phyloP scores from a whole-genome alignment of 106 monocot species.

The Phalaenopsis aphrodite region DNA sequence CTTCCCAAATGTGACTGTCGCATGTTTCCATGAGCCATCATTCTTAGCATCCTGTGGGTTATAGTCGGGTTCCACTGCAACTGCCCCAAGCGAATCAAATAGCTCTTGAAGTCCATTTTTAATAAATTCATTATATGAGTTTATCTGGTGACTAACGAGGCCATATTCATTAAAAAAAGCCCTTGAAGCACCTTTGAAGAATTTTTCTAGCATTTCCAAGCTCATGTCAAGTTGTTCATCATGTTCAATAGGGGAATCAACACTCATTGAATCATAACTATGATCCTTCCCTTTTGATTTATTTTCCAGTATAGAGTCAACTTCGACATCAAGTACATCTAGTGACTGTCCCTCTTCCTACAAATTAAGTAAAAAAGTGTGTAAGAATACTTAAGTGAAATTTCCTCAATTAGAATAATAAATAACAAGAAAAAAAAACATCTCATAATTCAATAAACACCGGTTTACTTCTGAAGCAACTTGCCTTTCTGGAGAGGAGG shows the following conservation, averaged over 20 bases:
- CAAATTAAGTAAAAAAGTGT: not conserved
- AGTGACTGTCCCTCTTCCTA: slow-evolving; percentile 15
- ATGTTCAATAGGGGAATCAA: slow-evolving; percentile 10
- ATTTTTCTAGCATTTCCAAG: slow-evolving; percentile 30
- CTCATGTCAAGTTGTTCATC: slow-evolving; percentile 16
- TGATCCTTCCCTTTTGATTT: slow-evolving; percentile 8
- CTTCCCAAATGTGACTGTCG: slow-evolving; percentile 61
- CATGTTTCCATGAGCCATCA: slow-evolving; percentile 51
- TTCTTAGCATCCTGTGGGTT: slow-evolving; percentile 59
- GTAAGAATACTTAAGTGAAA: not conserved
- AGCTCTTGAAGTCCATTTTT: slow-evolving; percentile 61
- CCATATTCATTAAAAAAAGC: slow-evolving; percentile 75
- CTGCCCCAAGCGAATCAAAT: slow-evolving; percentile 69
- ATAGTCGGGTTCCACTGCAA: slow-evolving; percentile 69
- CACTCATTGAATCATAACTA: slow-evolving; percentile 17
- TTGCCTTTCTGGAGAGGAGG: not conserved
- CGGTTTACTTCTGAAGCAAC: not conserved
- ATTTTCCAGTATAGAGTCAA: slow-evolving; percentile 11
- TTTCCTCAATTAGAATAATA: not conserved
- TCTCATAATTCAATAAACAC: not conserved
- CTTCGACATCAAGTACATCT: not conserved
- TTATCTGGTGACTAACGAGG: slow-evolving; percentile 82
- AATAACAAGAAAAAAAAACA: not conserved
- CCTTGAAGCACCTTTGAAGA: slow-evolving; percentile 63
- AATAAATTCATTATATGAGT: slow-evolving; percentile 79